Conservation (phyloP, 106 monocot genomes). For the Apostasia ramifera region DNA sequence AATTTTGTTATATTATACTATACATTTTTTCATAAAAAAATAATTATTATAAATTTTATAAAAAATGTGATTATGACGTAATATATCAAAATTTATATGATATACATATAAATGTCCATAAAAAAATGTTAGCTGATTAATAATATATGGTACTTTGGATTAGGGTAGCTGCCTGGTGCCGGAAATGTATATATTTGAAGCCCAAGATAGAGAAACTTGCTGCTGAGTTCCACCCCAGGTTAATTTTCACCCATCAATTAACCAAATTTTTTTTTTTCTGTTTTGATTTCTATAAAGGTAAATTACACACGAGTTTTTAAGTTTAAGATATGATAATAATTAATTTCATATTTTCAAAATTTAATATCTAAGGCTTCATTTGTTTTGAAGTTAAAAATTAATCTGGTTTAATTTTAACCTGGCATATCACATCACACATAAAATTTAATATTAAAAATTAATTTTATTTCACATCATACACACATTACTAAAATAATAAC, state of each 20-base stretch:
- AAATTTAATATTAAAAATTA: too few species aligned
- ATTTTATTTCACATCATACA: too few species aligned
- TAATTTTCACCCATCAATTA: neutral
- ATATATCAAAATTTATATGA: neutral
- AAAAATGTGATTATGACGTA: too few species aligned
- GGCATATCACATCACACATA: too few species aligned
- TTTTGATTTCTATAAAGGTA: neutral
- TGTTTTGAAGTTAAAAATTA: too few species aligned
- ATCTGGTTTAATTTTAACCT: too few species aligned
- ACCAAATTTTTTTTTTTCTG: neutral
- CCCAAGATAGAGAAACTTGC: slow-evolving; percentile 91
- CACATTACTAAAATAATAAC: too few species aligned
- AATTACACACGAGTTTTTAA: neutral
- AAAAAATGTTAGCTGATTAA: neutral
- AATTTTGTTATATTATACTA: too few species aligned
- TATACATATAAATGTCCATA: neutral
- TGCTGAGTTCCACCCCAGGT: slow-evolving; percentile 68
- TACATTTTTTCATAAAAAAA: too few species aligned
- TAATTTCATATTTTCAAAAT: neutral
- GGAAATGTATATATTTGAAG: slow-evolving; percentile 94
- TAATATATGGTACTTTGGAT: neutral
- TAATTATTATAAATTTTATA: too few species aligned
- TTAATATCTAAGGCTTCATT: too few species aligned
- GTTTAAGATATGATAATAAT: neutral
- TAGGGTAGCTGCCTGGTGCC: slow-evolving; percentile 92